Evolutionary conservation across 352 stramenopile genomes (phyloP).

Genomic region (Blastocystis sp.): DNA sequence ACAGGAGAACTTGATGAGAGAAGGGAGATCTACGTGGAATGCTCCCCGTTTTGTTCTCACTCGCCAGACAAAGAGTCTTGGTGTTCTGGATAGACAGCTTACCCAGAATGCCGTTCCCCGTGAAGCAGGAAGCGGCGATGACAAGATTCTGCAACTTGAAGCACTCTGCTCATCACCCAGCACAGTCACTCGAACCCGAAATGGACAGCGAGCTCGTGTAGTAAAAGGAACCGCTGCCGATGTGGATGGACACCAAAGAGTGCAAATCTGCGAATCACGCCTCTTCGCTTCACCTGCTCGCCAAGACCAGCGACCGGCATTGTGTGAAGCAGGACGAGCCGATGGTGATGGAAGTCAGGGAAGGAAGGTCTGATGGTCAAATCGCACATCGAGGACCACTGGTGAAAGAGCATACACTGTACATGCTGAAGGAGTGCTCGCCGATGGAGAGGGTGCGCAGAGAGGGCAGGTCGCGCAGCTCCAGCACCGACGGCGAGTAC

Average conservation of each 20-base stretch:
- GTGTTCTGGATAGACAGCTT: too few species aligned
- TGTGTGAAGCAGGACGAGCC: not conserved
- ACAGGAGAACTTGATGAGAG: not conserved
- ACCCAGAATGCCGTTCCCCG: too few species aligned
- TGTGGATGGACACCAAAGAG: not conserved
- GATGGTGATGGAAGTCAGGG: not conserved
- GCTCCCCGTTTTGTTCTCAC: too few species aligned
- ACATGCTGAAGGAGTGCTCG: not conserved
- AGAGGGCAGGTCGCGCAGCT: not conserved
- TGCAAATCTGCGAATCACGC: not conserved
- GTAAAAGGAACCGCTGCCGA: not conserved
- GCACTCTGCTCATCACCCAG: not conserved
- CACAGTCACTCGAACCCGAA: not conserved
- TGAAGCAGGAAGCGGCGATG: too few species aligned
- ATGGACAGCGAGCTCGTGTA: not conserved
- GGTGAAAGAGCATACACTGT: not conserved
- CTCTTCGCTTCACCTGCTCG: too few species aligned
- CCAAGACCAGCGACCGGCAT: not conserved
- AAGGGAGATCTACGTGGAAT: not conserved
- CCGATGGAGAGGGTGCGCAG: not conserved
- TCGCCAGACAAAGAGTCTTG: too few species aligned
- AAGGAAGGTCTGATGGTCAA: slow-evolving; percentile 18
- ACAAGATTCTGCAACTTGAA: too few species aligned
- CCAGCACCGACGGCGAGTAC: not conserved
- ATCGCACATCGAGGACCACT: not conserved